Evolutionary conservation across 75 land plant species (phyloP).

Genomic region (Larix kaempferi): DNA sequence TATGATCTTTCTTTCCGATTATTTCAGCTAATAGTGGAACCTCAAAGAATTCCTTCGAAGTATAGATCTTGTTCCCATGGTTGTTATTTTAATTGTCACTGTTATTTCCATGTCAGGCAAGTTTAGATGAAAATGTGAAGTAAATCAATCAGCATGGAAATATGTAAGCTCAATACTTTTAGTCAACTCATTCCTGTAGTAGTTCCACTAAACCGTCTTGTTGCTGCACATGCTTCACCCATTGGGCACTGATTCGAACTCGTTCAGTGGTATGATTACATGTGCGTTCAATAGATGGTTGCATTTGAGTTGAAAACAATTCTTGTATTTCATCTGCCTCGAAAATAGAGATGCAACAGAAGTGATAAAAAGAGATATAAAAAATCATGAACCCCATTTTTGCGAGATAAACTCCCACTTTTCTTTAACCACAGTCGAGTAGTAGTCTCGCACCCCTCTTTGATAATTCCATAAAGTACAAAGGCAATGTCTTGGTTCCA

Average conservation of each 20-base stretch:
- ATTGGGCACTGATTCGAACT: slow-evolving; percentile 63
- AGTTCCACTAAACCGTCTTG: slow-evolving; percentile 30
- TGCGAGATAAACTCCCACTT: slow-evolving; percentile 66
- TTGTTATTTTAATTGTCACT: no score
- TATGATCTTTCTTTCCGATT: no score
- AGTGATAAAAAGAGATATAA: slow-evolving; percentile 62
- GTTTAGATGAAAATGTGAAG: no score
- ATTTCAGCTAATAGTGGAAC: no score
- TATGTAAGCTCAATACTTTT: no score
- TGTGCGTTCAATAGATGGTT: slow-evolving; percentile 68
- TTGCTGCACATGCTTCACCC: slow-evolving; percentile 61
- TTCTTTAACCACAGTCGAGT: slow-evolving; percentile 94
- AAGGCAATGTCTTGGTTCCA: slow-evolving; percentile 79
- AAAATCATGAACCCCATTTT: slow-evolving; percentile 65
- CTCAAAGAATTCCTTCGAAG: no score
- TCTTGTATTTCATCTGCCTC: slow-evolving; percentile 70
- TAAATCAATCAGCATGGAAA: no score
- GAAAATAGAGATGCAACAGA: slow-evolving; percentile 58
- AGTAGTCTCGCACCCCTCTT: slow-evolving; percentile 71
- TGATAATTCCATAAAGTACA: slow-evolving; percentile 67
- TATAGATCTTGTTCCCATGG: no score
- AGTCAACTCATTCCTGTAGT: no score
- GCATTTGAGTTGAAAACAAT: slow-evolving; percentile 58
- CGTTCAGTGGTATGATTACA: slow-evolving; percentile 85
- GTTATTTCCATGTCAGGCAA: no score